Conservation (phyloP, 805 yeast species). For the Metschnikowia hibisci region DNA sequence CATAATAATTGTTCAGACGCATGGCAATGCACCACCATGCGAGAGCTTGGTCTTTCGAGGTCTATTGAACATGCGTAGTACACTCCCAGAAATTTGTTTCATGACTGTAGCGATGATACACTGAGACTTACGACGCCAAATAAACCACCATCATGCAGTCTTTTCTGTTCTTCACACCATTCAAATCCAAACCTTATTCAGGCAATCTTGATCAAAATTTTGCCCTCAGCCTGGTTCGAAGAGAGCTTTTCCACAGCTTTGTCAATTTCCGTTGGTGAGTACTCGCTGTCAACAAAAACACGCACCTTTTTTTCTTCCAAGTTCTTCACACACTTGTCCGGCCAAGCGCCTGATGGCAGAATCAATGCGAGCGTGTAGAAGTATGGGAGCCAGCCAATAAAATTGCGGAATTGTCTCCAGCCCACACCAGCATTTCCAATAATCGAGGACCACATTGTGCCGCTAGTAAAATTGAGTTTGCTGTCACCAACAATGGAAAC, state of each 20-base stretch:
- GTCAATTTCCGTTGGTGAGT: slow-evolving; percentile 44
- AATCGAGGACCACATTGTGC: background rate
- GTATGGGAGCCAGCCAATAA: slow-evolving; percentile 23
- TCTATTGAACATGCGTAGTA: no score
- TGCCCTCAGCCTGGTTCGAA: slow-evolving; percentile 58
- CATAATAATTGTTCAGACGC: no score
- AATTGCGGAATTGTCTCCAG: slow-evolving; percentile 10
- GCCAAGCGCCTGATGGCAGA: slow-evolving; percentile 13
- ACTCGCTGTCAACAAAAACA: slow-evolving; percentile 52
- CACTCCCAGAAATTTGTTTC: no score
- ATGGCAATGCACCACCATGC: no score
- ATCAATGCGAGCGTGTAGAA: slow-evolving; percentile 25
- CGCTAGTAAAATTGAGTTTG: slow-evolving; percentile 30
- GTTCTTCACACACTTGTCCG: slow-evolving; percentile 31
- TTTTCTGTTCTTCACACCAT: no score
- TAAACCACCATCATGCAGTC: no score
- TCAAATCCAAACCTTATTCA: background rate
- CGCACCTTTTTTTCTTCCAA: slow-evolving; percentile 43
- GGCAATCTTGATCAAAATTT: slow-evolving; percentile 46
- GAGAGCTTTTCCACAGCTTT: slow-evolving; percentile 48
- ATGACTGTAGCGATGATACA: no score
- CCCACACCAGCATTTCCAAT: slow-evolving; percentile 2
- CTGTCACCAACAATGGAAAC: slow-evolving; percentile 56
- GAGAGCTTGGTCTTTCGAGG: no score
- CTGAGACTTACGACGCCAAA: no score